phyloP scores from a whole-genome alignment of 2,329 filamentous ascomycete genomes.

The Cadophora luteo-olivacea region DNA sequence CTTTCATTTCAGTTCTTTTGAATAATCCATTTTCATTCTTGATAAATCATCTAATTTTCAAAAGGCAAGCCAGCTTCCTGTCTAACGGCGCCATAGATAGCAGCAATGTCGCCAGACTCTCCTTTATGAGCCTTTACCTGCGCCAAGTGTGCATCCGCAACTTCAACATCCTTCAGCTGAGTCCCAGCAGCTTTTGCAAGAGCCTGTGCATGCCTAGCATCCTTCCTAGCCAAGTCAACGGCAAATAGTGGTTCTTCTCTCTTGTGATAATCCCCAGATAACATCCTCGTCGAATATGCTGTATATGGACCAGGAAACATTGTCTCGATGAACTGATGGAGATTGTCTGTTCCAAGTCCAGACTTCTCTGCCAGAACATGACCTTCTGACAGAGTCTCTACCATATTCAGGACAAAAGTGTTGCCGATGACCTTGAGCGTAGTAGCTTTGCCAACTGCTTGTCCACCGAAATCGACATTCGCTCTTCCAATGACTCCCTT shows the following conservation, averaged over 20 bases:
- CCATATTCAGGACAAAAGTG: constrained; percentile 79
- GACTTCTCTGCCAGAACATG: constrained; percentile 81
- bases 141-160: constrained; percentile 72
- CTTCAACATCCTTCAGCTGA: constrained; percentile 68
- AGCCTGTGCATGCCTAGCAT: constrained; percentile 74
- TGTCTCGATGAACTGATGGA: constrained; percentile 74
- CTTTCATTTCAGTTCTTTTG: not conserved
- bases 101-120: constrained; percentile 77
- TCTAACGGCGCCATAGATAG: constrained; percentile 81
- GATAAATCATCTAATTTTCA: constrained; percentile 55
- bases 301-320: constrained; percentile 80
- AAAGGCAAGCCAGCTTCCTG: constrained; percentile 77
- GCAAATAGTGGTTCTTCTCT: constrained; percentile 81
- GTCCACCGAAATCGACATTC: constrained; percentile 73
- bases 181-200: constrained; percentile 69
- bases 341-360: constrained; percentile 72
- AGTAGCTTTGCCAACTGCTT: constrained; percentile 70
- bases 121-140: constrained; percentile 74
- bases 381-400: constrained; percentile 77
- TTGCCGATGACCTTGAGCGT: constrained; percentile 85
- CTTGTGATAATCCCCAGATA: constrained; percentile 76
- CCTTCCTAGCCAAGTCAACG: constrained; percentile 83
- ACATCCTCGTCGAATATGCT: constrained; percentile 78
- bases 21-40: not conserved
- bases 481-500: constrained; percentile 73